Evolutionary conservation across 73 alveolate genomes (phyloP).

Genomic region (Paramecium sonneborni): DNA sequence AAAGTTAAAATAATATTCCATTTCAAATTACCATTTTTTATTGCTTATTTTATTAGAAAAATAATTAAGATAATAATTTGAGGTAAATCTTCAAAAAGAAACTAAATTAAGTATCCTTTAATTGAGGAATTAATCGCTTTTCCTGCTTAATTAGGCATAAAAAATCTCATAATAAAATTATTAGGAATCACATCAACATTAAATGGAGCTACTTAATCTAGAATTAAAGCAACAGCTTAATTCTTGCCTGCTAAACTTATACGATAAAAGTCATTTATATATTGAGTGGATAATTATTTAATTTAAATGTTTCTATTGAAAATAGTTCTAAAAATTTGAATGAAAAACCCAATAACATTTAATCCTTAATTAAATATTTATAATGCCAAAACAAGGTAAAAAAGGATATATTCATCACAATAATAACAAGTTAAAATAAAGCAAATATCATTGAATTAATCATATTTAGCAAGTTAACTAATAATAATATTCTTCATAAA

Average conservation of each 20-base stretch:
- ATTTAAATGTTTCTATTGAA: too few relatives aligned
- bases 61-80: neutral
- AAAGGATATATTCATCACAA: neutral
- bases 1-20: slow-evolving; percentile 1
- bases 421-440: slow-evolving; percentile 45
- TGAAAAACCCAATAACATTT: neutral
- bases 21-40: neutral
- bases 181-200: slow-evolving; percentile 60
- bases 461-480: slow-evolving; percentile 29
- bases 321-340: neutral
- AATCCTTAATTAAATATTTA: neutral
- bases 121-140: slow-evolving; percentile 19
- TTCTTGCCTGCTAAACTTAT: neutral
- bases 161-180: slow-evolving; percentile 46
- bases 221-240: slow-evolving; percentile 13
- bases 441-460: slow-evolving; percentile 53
- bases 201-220: slow-evolving; percentile 65
- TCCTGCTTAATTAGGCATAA: slow-evolving; percentile 65
- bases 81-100: slow-evolving; percentile 2
- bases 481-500: neutral
- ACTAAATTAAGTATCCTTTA: slow-evolving; percentile 17
- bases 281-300: neutral
- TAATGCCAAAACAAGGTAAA: neutral
- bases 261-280: neutral
- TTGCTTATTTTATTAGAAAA: slow-evolving; percentile 17